Evolutionary conservation across 176 grass and related monocot species (phyloP), one percentile per base, ranked within the genome.

Genomic region (Aegilops sharonensis): DNA sequence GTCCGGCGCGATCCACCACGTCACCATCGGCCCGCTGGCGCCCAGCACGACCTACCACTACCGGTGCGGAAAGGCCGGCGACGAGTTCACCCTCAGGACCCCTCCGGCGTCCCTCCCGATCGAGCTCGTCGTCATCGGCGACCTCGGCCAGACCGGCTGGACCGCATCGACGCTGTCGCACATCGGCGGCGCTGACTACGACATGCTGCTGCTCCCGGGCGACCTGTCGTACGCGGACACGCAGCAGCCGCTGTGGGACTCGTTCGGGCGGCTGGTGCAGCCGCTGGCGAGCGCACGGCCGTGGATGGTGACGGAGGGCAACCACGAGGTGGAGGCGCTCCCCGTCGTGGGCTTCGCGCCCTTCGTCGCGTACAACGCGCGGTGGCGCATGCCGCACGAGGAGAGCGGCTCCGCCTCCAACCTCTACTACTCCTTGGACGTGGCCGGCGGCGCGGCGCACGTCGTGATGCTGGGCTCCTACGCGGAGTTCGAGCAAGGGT

Each of bases 281-380:
- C 95, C 91, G 24, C 87, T 87, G 67, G 95, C 95, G 34, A 91
- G 95, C 78, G 62, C 67, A 11, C 89, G 92, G 25, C 92, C 95
- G 10, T 97, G 95, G 95, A 95, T 97, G 95, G 91, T 95, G 79
- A 91, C 91, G 45, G 70, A 85, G 85, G 95, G 95, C 80, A 95
- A 97, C 89, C 95, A 97, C 65, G 95, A 97, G 75, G 24, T 80
- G 1, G 92, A 95, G 79, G 5, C 91, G 9, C 42, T 92, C 14
- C 89, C 75, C n/a, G 9, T 84, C 11, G 68, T 91, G 20, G 24
- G 68, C 10, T 24, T 84, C 43, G 32, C 65, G n/a, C 89, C 87
- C 1, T 97, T 97, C 69, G 62, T 24, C 31, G 89, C 95, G 2
- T 97, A 93, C 87, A 91, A 93, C 42, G 81, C 78, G 43, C 79